Conservation (phyloP, 495 filamentous ascomycete genomes). For the Alectoria sarmentosa region DNA sequence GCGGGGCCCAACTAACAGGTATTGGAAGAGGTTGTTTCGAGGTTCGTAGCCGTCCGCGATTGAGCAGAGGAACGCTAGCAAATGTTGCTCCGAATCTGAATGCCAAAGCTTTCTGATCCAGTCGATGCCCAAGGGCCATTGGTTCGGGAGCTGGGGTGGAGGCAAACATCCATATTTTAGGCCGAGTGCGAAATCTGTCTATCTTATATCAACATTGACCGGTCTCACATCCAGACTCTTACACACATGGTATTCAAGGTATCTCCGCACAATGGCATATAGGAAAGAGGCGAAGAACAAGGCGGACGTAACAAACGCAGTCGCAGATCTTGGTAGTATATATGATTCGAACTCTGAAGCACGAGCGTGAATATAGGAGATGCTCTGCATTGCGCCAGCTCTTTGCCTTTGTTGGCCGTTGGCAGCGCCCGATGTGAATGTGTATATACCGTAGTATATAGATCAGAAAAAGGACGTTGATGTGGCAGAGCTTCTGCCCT, state of each 20-base stretch:
- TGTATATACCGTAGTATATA: no score
- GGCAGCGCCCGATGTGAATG: neutral
- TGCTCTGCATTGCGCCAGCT: neutral
- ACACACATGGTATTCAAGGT: slow-evolving; percentile 13
- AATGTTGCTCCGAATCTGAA: slow-evolving; percentile 25
- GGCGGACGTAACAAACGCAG: neutral
- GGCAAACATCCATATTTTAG: slow-evolving; percentile 28
- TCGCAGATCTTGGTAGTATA: neutral
- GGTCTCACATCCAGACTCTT: neutral
- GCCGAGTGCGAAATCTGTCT: slow-evolving; percentile 17
- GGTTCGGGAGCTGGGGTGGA: slow-evolving; percentile 29
- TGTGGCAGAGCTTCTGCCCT: no score
- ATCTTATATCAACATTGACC: neutral
- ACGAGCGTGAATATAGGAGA: no score
- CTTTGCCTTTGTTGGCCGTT: neutral
- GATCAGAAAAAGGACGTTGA: no score
- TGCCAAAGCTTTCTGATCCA: slow-evolving; percentile 30
- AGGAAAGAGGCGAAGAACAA: neutral
- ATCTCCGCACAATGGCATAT: neutral
- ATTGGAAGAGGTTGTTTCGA: slow-evolving; percentile 27
- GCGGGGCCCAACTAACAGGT: slow-evolving; percentile 24
- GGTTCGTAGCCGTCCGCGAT: slow-evolving; percentile 25
- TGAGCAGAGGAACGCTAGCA: slow-evolving; percentile 30
- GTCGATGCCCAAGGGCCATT: slow-evolving; percentile 34
- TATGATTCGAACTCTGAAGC: no score